A percentile compares a stretch with the other conserved stretches of the same genome.
Evolutionary conservation across 2,329 filamentous ascomycete genomes (phyloP).

Genomic region (Fusarium brevicatenulatum): DNA sequence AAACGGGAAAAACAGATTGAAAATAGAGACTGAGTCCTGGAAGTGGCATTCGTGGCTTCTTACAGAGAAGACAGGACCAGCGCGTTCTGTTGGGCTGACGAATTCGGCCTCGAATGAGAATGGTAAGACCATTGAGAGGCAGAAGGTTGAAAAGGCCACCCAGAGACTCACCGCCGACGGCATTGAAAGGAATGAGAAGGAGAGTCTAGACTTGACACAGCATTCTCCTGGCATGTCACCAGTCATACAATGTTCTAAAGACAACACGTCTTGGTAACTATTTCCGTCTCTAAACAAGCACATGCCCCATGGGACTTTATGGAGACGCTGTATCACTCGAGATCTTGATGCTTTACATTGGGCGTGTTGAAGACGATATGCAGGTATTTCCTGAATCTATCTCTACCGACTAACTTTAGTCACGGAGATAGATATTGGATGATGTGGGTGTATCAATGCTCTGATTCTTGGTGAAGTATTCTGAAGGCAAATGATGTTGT

Average conservation of each 20-base stretch:
- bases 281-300: neutral
- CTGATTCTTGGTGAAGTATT: neutral
- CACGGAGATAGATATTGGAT: neutral
- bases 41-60: neutral
- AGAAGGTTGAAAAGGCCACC: neutral
- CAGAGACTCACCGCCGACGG: conserved; percentile 10
- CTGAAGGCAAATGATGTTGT: neutral
- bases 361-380: neutral
- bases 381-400: neutral
- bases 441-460: neutral
- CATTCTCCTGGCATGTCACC: conserved; percentile 16
- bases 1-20: neutral
- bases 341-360: neutral
- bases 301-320: neutral
- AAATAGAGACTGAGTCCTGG: neutral
- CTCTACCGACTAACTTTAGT: neutral
- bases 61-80: neutral
- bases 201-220: conserved; percentile 26
- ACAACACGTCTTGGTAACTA: neutral
- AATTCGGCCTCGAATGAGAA: neutral
- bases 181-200: conserved; percentile 22
- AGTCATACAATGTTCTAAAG: neutral
- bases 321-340: neutral
- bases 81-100: neutral
- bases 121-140: neutral